Evolutionary conservation across 2,329 filamentous ascomycete genomes (phyloP), one percentile per base, ranked within the genome.

Genomic region (Chrysoporthe austroafricana): DNA sequence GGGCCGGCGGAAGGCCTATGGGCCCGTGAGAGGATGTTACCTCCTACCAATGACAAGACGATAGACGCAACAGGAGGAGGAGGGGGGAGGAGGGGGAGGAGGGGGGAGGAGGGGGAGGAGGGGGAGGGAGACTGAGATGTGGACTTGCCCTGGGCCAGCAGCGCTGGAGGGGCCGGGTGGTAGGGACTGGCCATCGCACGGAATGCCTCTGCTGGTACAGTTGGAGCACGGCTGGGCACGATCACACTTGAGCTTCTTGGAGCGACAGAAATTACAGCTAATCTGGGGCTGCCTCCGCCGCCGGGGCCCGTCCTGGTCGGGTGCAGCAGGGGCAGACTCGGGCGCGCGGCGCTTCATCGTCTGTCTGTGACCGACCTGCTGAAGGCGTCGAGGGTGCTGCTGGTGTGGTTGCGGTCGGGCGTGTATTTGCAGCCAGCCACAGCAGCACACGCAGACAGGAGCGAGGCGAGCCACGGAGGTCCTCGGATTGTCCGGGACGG

Each of bases 181-280:
- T 16, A 46, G 61, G 18, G 67, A 62, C 26, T 69, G 68, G 14
- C 72, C 73, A 6, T 72, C 66, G 63, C 76, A 78, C 9, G 68
- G 34, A 34, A 75, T 63, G 0, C 72, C 71, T 18, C 76, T 74
- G 7, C 73, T 66, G 14, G 70, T 64, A 57, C 76, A 78, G 59
- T 72, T 76, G 13, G 71, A 71, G 50, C 76, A 78, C 5, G 76
- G 76, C 26, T 68, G 54, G 2, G 54, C 67, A 18, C 75, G 71
- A 66, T 76, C 75, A 63, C 76, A 77, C 67, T 77, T 78, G 58
- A 77, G 72, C 71, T 78, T 78, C 66, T 76, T 77, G 36, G 59
- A 69, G 14, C 76, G 73, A 64, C 76, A 78, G 18, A 73, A 76
- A 61, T 74, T 70, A 66, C 76, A 78, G n/a, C 76, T 76, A 34